Base-by-base conservation (phyloP, 83 land plant species). In the Picea engelmannii region DNA sequence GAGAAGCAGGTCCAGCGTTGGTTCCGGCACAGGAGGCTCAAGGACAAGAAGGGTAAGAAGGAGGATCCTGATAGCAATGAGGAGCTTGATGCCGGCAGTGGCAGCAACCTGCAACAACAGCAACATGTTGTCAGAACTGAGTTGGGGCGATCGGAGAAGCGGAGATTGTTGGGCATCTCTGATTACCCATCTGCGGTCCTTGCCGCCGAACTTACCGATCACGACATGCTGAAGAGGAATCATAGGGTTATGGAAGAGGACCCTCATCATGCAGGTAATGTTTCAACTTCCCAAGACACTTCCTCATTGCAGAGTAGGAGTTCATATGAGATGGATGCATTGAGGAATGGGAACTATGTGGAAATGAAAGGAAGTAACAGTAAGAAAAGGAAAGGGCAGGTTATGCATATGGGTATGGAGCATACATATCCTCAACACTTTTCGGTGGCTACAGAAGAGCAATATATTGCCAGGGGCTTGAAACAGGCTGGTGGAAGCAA, bases 1-100 rank as follows among this genome's bases (percentile, higher is more conserved):
- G 89, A 90, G 75, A 95, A 90, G 89, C 96, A 95, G 84, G 85
- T 95, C 49, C 88, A 93, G 66, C 87, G 91, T 83, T 95, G 98
- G 96, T 95, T 95, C 65, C 90, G 96, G 83, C 96, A 93, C 85
- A 88, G 98, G 84, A 89, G 98, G 85, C 75, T 88, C 74, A 95
- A 95, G 82, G 98, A 95, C 67, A 93, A 89, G 84, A 93, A 89
- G 79, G 83, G 84, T 21, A 82, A 85, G 75, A 71, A 35, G 87
- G 80, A 24, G 87, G 87, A 81, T 11, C 75, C 27, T n/a, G 17
- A 52, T 62, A 65, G 82, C 52, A 78, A 9, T 15, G 60, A 58
- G 79, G 62, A 77, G 35, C 31, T 55, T 55, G 62, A 77, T 55
- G 62, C 63, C 6, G 63, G 79, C 38, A 77, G 61, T 59, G 79